Evolutionary conservation across 768 basidiomycete genomes (phyloP), one percentile per base, ranked within the genome.

Genomic region (Kwoniella sp.): DNA sequence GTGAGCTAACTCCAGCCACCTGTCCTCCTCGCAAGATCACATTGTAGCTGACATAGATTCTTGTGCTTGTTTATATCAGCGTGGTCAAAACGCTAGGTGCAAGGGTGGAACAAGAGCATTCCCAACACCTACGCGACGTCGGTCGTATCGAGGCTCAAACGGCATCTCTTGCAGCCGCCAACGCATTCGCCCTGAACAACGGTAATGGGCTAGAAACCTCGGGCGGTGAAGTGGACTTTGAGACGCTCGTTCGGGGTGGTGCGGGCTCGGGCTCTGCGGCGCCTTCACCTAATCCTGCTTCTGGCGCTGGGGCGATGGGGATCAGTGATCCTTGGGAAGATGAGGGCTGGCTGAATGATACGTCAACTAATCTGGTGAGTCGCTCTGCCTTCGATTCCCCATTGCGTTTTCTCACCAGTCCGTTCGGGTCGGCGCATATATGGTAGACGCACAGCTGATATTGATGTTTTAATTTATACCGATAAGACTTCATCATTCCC

Each of bases 81-180:
- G 80, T 81, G 12, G 83, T 84, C 73, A 81, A 82, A 60, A 68
- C 73, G 4, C 79, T 84, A 1, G 79, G 90, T 19, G 87, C 90
- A 26, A 87, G 95, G 8, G 94, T 99, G 10, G 92, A 97, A 80
- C 85, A 85, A 69, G 96, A 98, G 77, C 96, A 98, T 68, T 83
- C 88, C 62, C 90, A 92, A 72, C 95, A 93, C 78, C 83, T 99
- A 9, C 88, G 91, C 40, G 96, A 98, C 77, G 90, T 92, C 1
- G 92, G 93, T 68, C 85, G 94, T 29, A 83, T 94, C 22, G 93
- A 96, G 74, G 90, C 92, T 74, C 87, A 77, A 30, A 77, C 74
- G 21, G 68, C 74, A 15, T 49, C 49, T 2, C 57, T 67, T 85
- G 26, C 89, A 87, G 57, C 58, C 13, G 30, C 49, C 1, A 58